A percentile compares a stretch with the other conserved stretches of the same genome.
Evolutionary conservation across 2,329 filamentous ascomycete genomes (phyloP).

Genomic region (Botryotinia globosa): DNA sequence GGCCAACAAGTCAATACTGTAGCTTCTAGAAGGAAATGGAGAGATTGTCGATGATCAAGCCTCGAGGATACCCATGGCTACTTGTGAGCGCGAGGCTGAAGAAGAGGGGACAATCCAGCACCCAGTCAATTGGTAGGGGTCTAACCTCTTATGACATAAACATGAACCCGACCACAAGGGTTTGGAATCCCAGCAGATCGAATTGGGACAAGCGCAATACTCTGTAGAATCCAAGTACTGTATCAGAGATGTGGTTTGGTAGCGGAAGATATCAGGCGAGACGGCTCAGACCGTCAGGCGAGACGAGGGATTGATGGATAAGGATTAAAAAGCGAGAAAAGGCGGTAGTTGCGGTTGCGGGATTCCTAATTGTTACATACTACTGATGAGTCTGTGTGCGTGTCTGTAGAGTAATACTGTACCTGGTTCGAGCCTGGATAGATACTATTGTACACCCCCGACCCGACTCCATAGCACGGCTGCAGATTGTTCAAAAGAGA

Average conservation of each 20-base stretch:
- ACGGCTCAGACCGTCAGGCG: not conserved
- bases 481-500: not conserved
- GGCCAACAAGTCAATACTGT: not conserved
- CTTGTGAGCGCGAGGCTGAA: constrained; percentile 11
- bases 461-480: not conserved
- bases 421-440: not conserved
- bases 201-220: not conserved
- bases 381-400: not conserved
- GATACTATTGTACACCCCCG: not conserved
- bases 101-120: constrained; percentile 5
- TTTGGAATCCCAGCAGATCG: not conserved
- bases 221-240: not conserved
- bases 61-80: constrained; percentile 5
- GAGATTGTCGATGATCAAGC: not conserved
- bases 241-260: not conserved
- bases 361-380: not conserved
- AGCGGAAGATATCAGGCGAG: constrained; percentile 1
- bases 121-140: not conserved
- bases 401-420: not conserved
- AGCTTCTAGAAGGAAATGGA: constrained; percentile 1
- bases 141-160: not conserved
- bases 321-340: constrained; percentile 5
- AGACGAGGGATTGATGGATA: not conserved
- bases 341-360: not conserved
- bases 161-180: not conserved